Evolutionary conservation across 176 grass and related monocot species (phyloP).

Genomic region (Chrysopogon serrulatus): DNA sequence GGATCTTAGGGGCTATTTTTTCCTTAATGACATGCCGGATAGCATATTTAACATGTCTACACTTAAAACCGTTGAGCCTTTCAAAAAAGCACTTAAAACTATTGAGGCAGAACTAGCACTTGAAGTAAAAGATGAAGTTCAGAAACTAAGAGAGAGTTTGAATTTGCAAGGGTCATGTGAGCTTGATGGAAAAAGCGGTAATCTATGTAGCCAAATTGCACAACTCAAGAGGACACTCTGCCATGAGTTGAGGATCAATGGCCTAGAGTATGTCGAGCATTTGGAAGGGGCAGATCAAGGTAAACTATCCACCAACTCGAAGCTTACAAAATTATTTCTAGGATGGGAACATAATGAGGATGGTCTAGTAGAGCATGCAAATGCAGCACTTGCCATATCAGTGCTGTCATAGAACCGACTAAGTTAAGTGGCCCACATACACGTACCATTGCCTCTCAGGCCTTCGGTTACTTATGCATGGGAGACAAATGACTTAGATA

Average conservation of each 20-base stretch:
- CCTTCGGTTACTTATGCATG: too few relatives aligned
- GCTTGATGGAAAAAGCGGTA: neutral
- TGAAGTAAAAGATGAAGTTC: neutral
- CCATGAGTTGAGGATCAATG: neutral
- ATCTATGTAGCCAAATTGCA: neutral
- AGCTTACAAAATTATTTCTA: neutral
- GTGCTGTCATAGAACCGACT: too few relatives aligned
- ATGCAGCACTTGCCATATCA: too few relatives aligned
- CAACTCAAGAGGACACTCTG: neutral
- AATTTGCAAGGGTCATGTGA: neutral
- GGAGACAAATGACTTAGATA: too few relatives aligned
- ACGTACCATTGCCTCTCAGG: too few relatives aligned
- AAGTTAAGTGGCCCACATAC: too few relatives aligned
- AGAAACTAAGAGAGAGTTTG: neutral
- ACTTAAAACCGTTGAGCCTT: neutral
- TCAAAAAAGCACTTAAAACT: neutral
- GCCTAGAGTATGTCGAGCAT: neutral
- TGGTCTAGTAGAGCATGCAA: neutral
- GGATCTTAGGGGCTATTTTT: neutral
- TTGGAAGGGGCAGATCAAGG: neutral
- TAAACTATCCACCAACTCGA: neutral
- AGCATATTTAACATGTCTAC: too few relatives aligned
- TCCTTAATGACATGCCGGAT: too few relatives aligned
- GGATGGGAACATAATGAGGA: neutral
- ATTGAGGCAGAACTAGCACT: too few relatives aligned